Evolutionary conservation across 495 filamentous ascomycete species (phyloP).

Genomic region (Neurospora sp.): DNA sequence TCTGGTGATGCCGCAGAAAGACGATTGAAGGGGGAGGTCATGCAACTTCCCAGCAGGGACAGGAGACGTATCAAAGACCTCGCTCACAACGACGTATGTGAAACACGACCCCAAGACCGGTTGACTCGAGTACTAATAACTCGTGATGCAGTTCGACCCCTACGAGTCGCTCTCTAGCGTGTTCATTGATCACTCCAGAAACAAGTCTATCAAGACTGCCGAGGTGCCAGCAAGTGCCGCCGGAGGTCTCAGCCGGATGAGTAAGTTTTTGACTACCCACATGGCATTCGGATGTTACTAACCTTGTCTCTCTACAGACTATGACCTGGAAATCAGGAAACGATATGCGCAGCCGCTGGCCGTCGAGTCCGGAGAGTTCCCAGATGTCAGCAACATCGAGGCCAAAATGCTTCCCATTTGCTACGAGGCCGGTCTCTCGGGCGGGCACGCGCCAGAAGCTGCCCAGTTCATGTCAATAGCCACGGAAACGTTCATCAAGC

Average conservation of each 20-base stretch:
- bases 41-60: slow-evolving; percentile 81
- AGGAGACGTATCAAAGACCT: slow-evolving; percentile 79
- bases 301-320: slow-evolving; percentile 42
- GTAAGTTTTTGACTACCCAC: slow-evolving; percentile 39
- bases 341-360: slow-evolving; percentile 80
- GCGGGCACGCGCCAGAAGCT: slow-evolving; percentile 58
- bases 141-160: slow-evolving; percentile 48
- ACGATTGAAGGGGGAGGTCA: slow-evolving; percentile 82
- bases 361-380: slow-evolving; percentile 87
- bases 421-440: slow-evolving; percentile 80
- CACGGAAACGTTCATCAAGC: slow-evolving; percentile 86
- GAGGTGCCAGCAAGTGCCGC: slow-evolving; percentile 68
- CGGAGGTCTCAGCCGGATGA: slow-evolving; percentile 76
- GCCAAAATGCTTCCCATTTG: slow-evolving; percentile 87
- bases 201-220: slow-evolving; percentile 54
- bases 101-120: background rate
- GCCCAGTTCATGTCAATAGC: slow-evolving; percentile 83
- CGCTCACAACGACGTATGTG: slow-evolving; percentile 40
- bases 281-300: background rate
- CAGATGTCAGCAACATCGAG: slow-evolving; percentile 66
- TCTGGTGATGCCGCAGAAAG: slow-evolving; percentile 86
- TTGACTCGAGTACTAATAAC: slow-evolving; percentile 5
- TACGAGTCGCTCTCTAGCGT: slow-evolving; percentile 52
- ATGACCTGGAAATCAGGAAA: slow-evolving; percentile 87
- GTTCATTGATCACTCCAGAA: slow-evolving; percentile 56